phyloP scores from a whole-genome alignment of 345 rosid species.

The Syzygium aromaticum region DNA sequence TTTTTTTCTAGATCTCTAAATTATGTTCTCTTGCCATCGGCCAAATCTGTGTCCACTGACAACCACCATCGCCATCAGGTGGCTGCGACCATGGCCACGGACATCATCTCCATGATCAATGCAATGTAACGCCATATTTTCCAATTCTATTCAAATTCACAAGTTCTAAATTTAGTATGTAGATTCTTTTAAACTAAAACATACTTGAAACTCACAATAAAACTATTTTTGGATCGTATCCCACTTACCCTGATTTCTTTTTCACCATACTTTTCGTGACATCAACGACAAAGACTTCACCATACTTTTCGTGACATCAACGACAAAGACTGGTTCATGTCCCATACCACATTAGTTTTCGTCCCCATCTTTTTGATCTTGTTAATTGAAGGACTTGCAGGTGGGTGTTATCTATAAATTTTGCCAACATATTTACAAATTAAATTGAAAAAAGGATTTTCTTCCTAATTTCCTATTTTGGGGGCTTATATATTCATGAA shows the following conservation, averaged over 20 bases:
- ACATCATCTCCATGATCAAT: not conserved
- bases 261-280: not conserved
- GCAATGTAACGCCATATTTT: not conserved
- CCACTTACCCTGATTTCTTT: not conserved
- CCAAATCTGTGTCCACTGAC: not conserved
- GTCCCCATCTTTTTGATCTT: not conserved
- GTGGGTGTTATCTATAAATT: not conserved
- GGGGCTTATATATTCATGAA: not conserved
- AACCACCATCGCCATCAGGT: not conserved
- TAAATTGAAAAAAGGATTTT: not conserved
- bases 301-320: not conserved
- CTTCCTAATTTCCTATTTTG: not conserved
- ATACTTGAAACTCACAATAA: not conserved
- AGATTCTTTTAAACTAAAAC: not conserved
- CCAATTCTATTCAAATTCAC: not conserved
- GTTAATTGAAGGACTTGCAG: not conserved
- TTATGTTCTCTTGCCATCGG: not conserved
- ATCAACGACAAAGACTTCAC: not conserved
- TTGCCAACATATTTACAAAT: not conserved
- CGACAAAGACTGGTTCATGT: not conserved
- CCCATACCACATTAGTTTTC: not conserved
- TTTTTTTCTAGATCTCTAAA: not conserved
- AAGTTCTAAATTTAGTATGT: not conserved
- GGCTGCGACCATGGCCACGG: not conserved
- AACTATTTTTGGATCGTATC: not conserved